Conservation (phyloP, 768 basidiomycete genomes). For the Neoboletus brunneissimus region DNA sequence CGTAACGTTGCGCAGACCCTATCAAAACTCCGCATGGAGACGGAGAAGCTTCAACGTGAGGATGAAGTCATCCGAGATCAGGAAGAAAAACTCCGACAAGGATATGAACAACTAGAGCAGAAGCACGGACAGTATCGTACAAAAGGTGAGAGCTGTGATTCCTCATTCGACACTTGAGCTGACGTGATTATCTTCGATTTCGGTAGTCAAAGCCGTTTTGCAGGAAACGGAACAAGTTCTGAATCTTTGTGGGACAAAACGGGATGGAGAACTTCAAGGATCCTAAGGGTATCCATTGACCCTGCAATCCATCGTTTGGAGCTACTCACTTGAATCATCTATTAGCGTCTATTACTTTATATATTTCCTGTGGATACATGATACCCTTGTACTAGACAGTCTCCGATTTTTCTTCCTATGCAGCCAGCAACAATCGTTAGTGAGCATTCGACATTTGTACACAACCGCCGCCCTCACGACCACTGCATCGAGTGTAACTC, state of each 20-base stretch:
- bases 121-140: conserved; percentile 41
- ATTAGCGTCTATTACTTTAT: background rate
- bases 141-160: conserved; percentile 32
- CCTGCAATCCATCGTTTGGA: background rate
- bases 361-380: background rate
- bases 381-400: background rate
- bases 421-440: background rate
- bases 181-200: conserved; percentile 4
- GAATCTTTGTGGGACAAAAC: conserved; percentile 43
- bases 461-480: background rate
- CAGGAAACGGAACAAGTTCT: conserved; percentile 47
- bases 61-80: conserved; percentile 40
- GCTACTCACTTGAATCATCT: background rate
- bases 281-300: background rate
- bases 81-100: conserved; percentile 38
- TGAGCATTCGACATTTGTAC: background rate
- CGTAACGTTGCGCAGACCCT: conserved; percentile 46
- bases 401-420: background rate
- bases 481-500: background rate
- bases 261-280: conserved; percentile 28
- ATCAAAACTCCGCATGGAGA: conserved; percentile 37
- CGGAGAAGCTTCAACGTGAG: conserved; percentile 41
- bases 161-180: background rate
- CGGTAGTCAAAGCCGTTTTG: conserved; percentile 38
- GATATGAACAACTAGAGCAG: conserved; percentile 39